Base-by-base conservation (phyloP, 176 grass and related monocot genomes). In the Pontederia crassipes region DNA sequence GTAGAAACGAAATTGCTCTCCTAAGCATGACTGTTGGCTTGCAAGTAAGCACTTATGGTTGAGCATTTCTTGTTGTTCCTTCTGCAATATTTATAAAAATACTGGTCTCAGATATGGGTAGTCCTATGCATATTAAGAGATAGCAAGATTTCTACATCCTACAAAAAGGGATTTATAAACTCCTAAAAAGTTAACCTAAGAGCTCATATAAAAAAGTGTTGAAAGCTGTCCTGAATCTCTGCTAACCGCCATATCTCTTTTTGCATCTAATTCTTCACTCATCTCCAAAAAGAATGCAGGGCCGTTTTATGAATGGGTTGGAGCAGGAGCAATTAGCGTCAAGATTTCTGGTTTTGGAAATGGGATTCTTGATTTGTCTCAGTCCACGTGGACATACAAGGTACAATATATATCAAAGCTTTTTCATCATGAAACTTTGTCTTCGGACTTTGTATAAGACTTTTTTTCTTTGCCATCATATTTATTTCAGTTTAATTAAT, bases 1-100 rank as follows among this genome's bases (percentile, higher is more conserved):
- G 87, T 45, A 81, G 74, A 55, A 98, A 98, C 62, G 79, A 92
- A 48, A 80, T 98, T 62, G 79, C 93, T 54, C 68, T 98, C 20
- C 63, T 98, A 13, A 83, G 93, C 70, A 88, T 98, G 93, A 92
- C 93, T 48, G 75, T 92, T 68, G 93, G 93, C 54, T 85, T 98
- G 69, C 81, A 83, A 81, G 93, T 98, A 88, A 83, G 87, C 45
- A 63, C 4, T 64, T 54, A 28, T 7, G 32, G 45, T 8, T 18
- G 26, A 58, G 15, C 48, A 46, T 15, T 12, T 40, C 4, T 68
- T 54, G 55, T 32, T 60, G 0, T 11, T 14, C 20, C 27, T 32
- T 18, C 13, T 10, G 29, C 9, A 29, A 2, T 45, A 16, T 1
- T 46, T 8, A 8, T 17, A 45, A 12, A 11, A 28, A 29, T 57